phyloP scores from a whole-genome alignment of 2,329 filamentous ascomycete species.

The Neofusicoccum cordaticola region DNA sequence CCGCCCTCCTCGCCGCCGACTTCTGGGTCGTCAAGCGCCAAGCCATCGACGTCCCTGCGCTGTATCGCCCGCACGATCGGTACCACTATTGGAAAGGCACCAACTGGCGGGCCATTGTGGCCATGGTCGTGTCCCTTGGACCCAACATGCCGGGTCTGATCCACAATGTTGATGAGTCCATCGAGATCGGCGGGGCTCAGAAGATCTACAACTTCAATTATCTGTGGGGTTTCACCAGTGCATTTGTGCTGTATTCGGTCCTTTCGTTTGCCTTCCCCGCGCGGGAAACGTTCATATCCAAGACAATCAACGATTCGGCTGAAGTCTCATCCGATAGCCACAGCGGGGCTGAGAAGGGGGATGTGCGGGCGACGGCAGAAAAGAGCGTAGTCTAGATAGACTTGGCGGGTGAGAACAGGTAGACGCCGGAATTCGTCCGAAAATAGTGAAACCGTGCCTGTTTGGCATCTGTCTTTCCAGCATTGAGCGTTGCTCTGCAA shows the following conservation, averaged over 20 bases:
- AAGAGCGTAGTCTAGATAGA: not conserved
- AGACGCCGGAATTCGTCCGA: not conserved
- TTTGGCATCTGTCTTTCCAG: not conserved
- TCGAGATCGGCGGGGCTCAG: slow-evolving; percentile 24
- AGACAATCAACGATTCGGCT: not conserved
- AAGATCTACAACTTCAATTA: slow-evolving; percentile 35
- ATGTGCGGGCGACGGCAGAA: not conserved
- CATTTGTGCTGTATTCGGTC: slow-evolving; percentile 32
- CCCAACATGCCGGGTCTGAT: slow-evolving; percentile 23
- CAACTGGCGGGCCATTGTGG: slow-evolving; percentile 25
- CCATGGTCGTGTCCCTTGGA: slow-evolving; percentile 21
- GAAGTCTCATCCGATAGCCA: not conserved
- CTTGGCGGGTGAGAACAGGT: not conserved
- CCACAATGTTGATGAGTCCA: slow-evolving; percentile 22
- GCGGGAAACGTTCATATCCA: slow-evolving; percentile 29
- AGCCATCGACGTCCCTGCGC: slow-evolving; percentile 22
- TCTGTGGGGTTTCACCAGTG: slow-evolving; percentile 38
- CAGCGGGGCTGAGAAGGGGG: not conserved
- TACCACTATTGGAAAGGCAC: slow-evolving; percentile 19
- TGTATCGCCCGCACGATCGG: slow-evolving; percentile 25
- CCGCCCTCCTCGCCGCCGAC: slow-evolving; percentile 22
- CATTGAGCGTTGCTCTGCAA: no score
- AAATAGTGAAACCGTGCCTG: not conserved
- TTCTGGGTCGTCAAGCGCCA: slow-evolving; percentile 26
- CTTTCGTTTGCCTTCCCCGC: slow-evolving; percentile 34